Evolutionary conservation across 2,329 filamentous ascomycete genomes (phyloP), one percentile per base, ranked within the genome.

Genomic region (Stagonosporopsis tanaceti): DNA sequence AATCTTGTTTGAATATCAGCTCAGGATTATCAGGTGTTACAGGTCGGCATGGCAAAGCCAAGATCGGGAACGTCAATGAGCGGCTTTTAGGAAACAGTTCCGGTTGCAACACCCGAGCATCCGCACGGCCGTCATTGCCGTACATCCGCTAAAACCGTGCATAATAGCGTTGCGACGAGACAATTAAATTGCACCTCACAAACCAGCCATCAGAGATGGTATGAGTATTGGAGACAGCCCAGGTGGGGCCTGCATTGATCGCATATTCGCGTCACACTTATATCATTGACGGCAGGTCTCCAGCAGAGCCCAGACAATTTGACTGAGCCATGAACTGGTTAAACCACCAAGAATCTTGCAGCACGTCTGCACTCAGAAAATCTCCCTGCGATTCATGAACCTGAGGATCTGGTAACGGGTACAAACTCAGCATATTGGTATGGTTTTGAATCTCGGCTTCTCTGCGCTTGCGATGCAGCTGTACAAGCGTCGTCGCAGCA

Each of bases 321-420:
- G 50, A 17, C 6, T 53, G 50, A 12, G 50, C n/a, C 25, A 53
- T 24, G 34, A 53, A 53, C 20, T 53, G 32, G 20, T 53, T 53
- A 27, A 53, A 53, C 50, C 50, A 53, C 50, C 50, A 53, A 25
- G 50, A 53, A 6, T 53, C 50, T 25, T 53, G 50, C 25, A 53
- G 25, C 32, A 25, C 41, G 15, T 53, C 50, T 28, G 8, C 35
- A 12, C 37, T 35, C 35, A 53, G 27, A 2, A 46, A 17, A 0
- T 24, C 34, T 32, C 9, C 41, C 15, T 53, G 41, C 11, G 17
- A 7, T 6, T 53, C 32, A 17, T 39, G 41, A 2, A 46, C 4
- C 32, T 53, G 34, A 12, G 17, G 32, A 32, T 53, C 50, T 14
- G 25, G 5, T 0, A 22, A 32, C 2, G 50, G 50, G 20, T 53